Conservation (phyloP, 2,329 filamentous ascomycete genomes). For the Penicillium sp. region DNA sequence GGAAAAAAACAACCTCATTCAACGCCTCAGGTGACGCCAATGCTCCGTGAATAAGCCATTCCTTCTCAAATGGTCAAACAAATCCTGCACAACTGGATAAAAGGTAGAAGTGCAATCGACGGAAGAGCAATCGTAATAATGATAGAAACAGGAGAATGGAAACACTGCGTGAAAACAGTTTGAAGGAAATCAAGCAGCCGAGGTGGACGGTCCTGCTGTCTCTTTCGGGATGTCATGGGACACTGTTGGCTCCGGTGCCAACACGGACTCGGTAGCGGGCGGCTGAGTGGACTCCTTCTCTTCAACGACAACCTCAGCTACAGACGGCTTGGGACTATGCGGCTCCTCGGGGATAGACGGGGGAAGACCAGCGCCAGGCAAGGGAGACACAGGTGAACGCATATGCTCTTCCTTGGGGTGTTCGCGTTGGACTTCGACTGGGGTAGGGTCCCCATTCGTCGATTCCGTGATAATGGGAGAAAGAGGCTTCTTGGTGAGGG, state of each 20-base stretch:
- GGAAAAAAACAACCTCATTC: background rate
- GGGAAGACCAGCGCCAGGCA: constrained; percentile 31
- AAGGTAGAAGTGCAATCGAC: background rate
- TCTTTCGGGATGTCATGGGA: constrained; percentile 4
- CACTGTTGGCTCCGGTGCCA: background rate
- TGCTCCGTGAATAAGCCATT: background rate
- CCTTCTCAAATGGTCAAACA: background rate
- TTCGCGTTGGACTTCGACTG: constrained; percentile 25
- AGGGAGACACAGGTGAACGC: constrained; percentile 30
- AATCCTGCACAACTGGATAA: background rate
- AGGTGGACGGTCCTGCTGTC: background rate
- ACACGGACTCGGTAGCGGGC: background rate
- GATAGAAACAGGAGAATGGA: background rate
- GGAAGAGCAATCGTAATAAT: background rate
- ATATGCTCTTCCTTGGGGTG: constrained; percentile 22
- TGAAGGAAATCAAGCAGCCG: background rate
- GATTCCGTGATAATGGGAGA: constrained; percentile 30
- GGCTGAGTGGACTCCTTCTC: constrained; percentile 1
- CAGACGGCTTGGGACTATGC: constrained; percentile 26
- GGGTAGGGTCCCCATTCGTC: constrained; percentile 19
- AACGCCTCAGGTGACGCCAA: background rate
- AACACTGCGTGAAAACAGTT: background rate
- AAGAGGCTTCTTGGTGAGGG: constrained; percentile 35
- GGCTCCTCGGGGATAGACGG: constrained; percentile 37
- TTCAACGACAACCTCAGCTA: constrained; percentile 8